phyloP scores from a whole-genome alignment of 192 early-diverging fungal species.

The Umbelopsis isabellina region DNA sequence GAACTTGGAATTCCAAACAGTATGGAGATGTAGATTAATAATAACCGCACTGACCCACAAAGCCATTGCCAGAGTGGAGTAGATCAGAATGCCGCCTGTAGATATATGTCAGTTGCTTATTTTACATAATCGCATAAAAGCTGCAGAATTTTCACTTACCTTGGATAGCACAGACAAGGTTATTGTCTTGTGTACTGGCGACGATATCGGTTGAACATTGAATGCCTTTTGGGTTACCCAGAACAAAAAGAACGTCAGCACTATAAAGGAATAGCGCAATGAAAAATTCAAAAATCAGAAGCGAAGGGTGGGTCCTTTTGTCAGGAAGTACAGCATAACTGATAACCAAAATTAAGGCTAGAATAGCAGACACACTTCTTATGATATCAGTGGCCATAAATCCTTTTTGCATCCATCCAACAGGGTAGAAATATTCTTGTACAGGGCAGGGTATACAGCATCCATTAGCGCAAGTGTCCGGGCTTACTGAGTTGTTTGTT shows the following conservation, averaged over 20 bases:
- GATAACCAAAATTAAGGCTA: slow-evolving; percentile 46
- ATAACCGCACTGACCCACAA: slow-evolving; percentile 51
- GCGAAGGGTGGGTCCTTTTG: slow-evolving; percentile 50
- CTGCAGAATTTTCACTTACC: slow-evolving; percentile 28
- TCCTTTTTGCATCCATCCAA: slow-evolving; percentile 40
- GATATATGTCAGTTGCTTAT: not conserved
- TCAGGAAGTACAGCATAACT: slow-evolving; percentile 51
- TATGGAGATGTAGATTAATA: slow-evolving; percentile 56
- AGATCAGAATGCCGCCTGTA: slow-evolving; percentile 52
- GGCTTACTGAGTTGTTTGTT: slow-evolving; percentile 24
- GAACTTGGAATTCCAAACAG: slow-evolving; percentile 59
- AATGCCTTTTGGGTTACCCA: slow-evolving; percentile 44
- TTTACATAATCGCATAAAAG: not conserved
- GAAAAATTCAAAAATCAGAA: slow-evolving; percentile 51
- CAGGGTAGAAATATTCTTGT: slow-evolving; percentile 48
- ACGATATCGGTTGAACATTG: slow-evolving; percentile 46
- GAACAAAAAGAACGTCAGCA: slow-evolving; percentile 48
- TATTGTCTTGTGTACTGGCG: slow-evolving; percentile 51
- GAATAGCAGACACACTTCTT: slow-evolving; percentile 44
- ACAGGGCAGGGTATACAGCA: slow-evolving; percentile 61
- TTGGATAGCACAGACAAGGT: slow-evolving; percentile 50
- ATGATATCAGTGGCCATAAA: slow-evolving; percentile 49
- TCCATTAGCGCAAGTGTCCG: slow-evolving; percentile 42
- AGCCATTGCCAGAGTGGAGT: slow-evolving; percentile 44
- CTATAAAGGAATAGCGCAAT: slow-evolving; percentile 54